Evolutionary conservation across 192 early-diverging fungal species (phyloP).

Genomic region (Glomus cerebriforme): DNA sequence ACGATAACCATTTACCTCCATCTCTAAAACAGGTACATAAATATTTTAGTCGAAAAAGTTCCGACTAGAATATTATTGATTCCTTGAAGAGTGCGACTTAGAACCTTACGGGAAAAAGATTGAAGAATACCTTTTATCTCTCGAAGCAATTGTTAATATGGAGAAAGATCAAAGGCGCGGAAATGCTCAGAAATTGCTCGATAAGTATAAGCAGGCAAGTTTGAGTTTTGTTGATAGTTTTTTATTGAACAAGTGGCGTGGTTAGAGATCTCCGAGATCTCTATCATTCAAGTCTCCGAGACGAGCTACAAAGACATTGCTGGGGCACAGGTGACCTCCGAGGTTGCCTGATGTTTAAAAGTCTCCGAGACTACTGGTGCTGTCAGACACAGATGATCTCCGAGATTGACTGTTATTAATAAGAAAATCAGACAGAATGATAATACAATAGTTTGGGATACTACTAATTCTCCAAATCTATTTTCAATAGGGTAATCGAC

Average conservation of each 20-base stretch:
- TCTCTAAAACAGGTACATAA: conserved; percentile 1
- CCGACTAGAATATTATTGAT: conserved; percentile 14
- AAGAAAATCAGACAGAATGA: neutral
- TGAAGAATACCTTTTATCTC: conserved; percentile 9
- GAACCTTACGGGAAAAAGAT: conserved; percentile 10
- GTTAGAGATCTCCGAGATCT: conserved; percentile 14
- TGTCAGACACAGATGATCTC: neutral
- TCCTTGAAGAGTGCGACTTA: conserved; percentile 10
- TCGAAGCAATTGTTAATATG: neutral
- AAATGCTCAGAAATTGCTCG: neutral
- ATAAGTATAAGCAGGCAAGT: conserved; percentile 1
- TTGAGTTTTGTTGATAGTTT: neutral
- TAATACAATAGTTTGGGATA: neutral
- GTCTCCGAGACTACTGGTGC: conserved; percentile 4
- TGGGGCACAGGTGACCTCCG: neutral
- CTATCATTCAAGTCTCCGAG: conserved; percentile 21
- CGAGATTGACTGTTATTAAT: conserved; percentile 9
- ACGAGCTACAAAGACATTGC: conserved; percentile 13
- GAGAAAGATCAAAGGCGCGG: conserved; percentile 5
- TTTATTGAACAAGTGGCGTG: conserved; percentile 9
- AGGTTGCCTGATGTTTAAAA: conserved; percentile 27
- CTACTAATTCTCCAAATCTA: neutral
- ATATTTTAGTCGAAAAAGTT: conserved; percentile 16
- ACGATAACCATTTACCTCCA: neutral
- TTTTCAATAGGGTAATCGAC: neutral